Evolutionary conservation across 805 yeast species (phyloP).

Genomic region (Alloascoidea hylecoeti): DNA sequence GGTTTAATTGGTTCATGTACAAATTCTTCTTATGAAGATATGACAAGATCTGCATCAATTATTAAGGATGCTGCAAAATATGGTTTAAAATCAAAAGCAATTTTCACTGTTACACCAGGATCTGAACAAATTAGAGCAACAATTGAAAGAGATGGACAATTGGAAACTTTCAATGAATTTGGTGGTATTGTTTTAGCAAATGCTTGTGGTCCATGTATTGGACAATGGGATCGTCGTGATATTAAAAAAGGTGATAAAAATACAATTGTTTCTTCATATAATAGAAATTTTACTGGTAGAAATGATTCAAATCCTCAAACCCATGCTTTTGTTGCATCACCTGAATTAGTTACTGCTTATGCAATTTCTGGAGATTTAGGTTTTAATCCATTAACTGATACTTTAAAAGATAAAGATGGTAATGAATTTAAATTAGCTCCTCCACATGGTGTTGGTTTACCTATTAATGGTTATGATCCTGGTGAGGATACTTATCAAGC

Average conservation of each 20-base stretch:
- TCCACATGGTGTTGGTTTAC: slow-evolving; percentile 86
- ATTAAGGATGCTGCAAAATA: slow-evolving; percentile 81
- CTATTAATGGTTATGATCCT: slow-evolving; percentile 76
- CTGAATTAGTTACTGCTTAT: slow-evolving; percentile 91
- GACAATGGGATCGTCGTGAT: slow-evolving; percentile 96
- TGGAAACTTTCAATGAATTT: slow-evolving; percentile 74
- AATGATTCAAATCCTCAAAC: slow-evolving; percentile 97
- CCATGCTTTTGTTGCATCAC: slow-evolving; percentile 94
- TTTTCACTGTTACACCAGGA: slow-evolving; percentile 94
- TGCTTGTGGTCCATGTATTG: slow-evolving; percentile 99
- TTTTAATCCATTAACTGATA: slow-evolving; percentile 91
- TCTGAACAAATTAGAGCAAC: slow-evolving; percentile 98
- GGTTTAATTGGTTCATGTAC: slow-evolving; percentile 98
- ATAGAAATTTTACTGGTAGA: slow-evolving; percentile 97
- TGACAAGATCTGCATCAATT: slow-evolving; percentile 92
- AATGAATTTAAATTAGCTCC: slow-evolving; percentile 79
- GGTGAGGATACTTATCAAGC: slow-evolving; percentile 96
- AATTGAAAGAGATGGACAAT: slow-evolving; percentile 90
- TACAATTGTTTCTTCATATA: slow-evolving; percentile 93
- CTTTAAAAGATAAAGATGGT: slow-evolving; percentile 79
- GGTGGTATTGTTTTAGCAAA: slow-evolving; percentile 94
- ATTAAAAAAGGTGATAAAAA: slow-evolving; percentile 89
- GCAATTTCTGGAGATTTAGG: slow-evolving; percentile 94
- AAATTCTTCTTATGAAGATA: slow-evolving; percentile 95
- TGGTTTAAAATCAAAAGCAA: slow-evolving; percentile 85